These are phyloP conservation scores for Pulveroboletus sp. DNA, from an alignment of 768 basidiomycete species.

Conservation along the genomic window DNA sequence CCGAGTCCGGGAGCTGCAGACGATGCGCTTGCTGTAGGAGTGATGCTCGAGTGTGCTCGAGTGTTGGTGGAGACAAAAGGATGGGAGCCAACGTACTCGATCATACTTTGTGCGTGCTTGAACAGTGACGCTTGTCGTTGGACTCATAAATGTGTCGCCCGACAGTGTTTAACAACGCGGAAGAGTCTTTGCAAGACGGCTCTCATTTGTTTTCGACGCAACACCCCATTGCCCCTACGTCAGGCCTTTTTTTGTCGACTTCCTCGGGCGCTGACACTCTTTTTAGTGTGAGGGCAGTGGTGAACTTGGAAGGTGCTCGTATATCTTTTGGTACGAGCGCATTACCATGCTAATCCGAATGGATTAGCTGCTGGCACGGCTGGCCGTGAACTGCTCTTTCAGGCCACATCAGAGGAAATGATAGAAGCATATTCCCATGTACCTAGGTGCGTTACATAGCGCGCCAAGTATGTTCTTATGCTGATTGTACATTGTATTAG, in stretches of 20 bases:
- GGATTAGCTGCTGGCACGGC: conserved; percentile 75
- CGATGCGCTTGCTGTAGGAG: conserved; percentile 83
- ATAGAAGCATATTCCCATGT: conserved; percentile 85
- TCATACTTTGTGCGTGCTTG: conserved; percentile 71
- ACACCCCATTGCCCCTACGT: conserved; percentile 72
- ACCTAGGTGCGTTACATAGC: conserved; percentile 51
- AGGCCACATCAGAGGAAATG: conserved; percentile 95
- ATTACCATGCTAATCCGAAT: conserved; percentile 3
- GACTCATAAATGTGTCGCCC: not conserved
- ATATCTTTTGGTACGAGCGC: not conserved
- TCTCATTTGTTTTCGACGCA: conserved; percentile 93
- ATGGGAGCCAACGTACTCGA: conserved; percentile 72
- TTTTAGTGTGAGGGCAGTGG: conserved; percentile 71
- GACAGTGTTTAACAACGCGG: conserved; percentile 91
- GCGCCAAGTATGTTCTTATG: not conserved
- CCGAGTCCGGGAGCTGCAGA: conserved; percentile 89
- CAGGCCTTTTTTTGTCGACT: conserved; percentile 26
- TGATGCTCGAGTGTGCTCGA: conserved; percentile 88
- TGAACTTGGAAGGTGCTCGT: conserved; percentile 81
- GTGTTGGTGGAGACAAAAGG: conserved; percentile 65
- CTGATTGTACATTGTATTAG: conserved; percentile 31
- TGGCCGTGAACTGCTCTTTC: conserved; percentile 89
- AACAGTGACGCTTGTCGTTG: not conserved
- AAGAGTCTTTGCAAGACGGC: conserved; percentile 93
- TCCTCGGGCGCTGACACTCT: not conserved